Conservation (phyloP, 208 protist species). For the Leptomonas seymouri region DNA sequence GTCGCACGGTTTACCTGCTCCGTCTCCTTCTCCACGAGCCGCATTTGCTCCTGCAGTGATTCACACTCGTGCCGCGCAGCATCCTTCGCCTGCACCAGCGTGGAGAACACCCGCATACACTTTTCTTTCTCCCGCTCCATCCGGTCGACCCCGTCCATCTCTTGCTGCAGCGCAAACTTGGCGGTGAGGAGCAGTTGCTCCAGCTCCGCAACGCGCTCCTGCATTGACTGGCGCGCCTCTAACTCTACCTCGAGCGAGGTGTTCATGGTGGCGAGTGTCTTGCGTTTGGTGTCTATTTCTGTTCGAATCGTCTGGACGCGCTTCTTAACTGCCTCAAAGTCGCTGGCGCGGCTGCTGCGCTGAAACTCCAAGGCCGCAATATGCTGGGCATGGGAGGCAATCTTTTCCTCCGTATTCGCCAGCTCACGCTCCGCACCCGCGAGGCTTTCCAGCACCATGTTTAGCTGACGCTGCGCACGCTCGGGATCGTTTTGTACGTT, state of each 20-base stretch:
- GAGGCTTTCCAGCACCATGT: constrained; percentile 72
- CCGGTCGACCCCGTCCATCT: constrained; percentile 67
- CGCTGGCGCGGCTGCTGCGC: constrained; percentile 64
- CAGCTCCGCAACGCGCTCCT: constrained; percentile 71
- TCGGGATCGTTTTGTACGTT: constrained; percentile 87
- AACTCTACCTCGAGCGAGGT: constrained; percentile 80
- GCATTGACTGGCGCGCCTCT: constrained; percentile 69
- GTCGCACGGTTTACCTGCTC: constrained; percentile 61
- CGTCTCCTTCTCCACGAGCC: constrained; percentile 59
- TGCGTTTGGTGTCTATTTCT: constrained; percentile 82
- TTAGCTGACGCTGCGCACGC: constrained; percentile 71
- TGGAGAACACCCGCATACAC: constrained; percentile 48
- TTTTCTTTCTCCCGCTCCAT: constrained; percentile 77
- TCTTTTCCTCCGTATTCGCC: constrained; percentile 61
- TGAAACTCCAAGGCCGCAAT: constrained; percentile 83
- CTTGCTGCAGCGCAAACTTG: constrained; percentile 51
- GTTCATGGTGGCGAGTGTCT: constrained; percentile 88
- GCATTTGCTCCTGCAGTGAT: constrained; percentile 59
- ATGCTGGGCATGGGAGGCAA: constrained; percentile 55
- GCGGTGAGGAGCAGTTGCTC: constrained; percentile 78
- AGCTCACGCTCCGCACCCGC: constrained; percentile 73
- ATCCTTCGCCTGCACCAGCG: constrained; percentile 53
- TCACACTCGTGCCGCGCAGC: constrained; percentile 42
- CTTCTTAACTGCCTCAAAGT: constrained; percentile 65
- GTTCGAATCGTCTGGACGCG: constrained; percentile 64